These are phyloP conservation scores for Gnomoniopsis sp. DNA, from an alignment of 2,329 filamentous ascomycete species.

Conservation along the genomic window DNA sequence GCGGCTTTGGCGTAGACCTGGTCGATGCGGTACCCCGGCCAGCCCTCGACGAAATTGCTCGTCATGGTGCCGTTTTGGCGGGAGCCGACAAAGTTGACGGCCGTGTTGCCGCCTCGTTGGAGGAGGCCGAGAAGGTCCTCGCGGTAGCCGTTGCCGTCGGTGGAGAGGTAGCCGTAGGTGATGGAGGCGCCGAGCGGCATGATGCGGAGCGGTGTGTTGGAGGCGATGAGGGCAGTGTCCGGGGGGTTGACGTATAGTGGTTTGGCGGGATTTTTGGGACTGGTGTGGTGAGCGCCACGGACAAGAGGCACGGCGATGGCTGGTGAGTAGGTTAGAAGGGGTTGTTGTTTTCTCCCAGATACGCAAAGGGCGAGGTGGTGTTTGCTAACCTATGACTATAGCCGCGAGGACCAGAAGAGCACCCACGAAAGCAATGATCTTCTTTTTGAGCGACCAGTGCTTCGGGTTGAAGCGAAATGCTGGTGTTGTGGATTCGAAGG, in stretches of 20 bases:
- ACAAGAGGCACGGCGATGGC: constrained; percentile 14
- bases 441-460: constrained; percentile 15
- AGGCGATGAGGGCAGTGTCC: constrained; percentile 14
- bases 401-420: constrained; percentile 4
- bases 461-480: constrained; percentile 3
- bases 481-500: neutral
- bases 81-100: constrained; percentile 39
- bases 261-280: neutral
- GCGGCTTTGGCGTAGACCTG: constrained; percentile 33
- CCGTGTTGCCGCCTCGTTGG: constrained; percentile 27
- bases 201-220: constrained; percentile 33
- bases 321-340: neutral
- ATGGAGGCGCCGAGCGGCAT: constrained; percentile 44
- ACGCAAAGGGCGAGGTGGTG: neutral
- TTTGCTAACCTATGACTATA: constrained; percentile 11
- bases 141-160: constrained; percentile 39
- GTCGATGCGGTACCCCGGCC: constrained; percentile 38
- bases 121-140: constrained; percentile 29
- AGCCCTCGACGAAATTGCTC: constrained; percentile 42
- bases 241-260: constrained; percentile 6
- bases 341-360: neutral
- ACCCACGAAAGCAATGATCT: constrained; percentile 1
- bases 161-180: constrained; percentile 34
- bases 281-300: neutral
- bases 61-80: constrained; percentile 34